Base-by-base conservation (phyloP, 2,329 filamentous ascomycete genomes). In the Diaporthe destruens region DNA sequence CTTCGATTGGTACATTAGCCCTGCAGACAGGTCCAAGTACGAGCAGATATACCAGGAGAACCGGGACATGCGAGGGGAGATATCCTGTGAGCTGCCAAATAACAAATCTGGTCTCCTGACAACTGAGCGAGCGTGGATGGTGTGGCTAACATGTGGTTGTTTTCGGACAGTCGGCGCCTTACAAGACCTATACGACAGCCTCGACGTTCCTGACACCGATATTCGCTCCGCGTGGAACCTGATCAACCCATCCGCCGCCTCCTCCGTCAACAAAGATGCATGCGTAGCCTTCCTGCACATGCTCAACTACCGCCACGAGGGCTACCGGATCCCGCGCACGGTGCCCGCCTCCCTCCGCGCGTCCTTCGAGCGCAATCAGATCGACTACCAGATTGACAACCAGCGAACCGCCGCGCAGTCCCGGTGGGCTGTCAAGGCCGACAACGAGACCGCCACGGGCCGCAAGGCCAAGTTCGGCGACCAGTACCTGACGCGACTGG, bases 1-100 rank as follows among this genome's bases (percentile, higher is more conserved):
- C 16, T 99, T 99, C 82, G 96, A 99, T 82, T 99, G 96, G 96
- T 99, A 99, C 85, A 99, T 99, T 94, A 95, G 91, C 74, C 96
- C 96, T 0, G 84, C 87, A 39, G 95, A 99, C 84, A 97, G 97
- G 84, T 81, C 90, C 76, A 98, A 98, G 83, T 99, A 99, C 85
- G 95, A 98, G 83, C 94, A 96, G 78, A 99, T 99, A 83, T 99
- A 98, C 84, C 93, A 93, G 76, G 95, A 97, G 78, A 97, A 95
- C 84, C 90, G 95, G 74, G 94, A 97, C 82, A 90, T 92, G 81
- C 92, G 95, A 67, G 96, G 96, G 76, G 94, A 97, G 79, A 88
- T 95, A 77, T 87, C 91, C 72, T 95, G 93, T 94, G 81, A 79
- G 92, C 29, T 51, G 2, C 18, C 20, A 36, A n/a, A n/a, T n/a